A percentile compares a stretch with the other conserved stretches of the same genome.
These are phyloP conservation scores for Filosporella fistucella DNA, from an alignment of 495 filamentous ascomycete species.

Conservation along the genomic window DNA sequence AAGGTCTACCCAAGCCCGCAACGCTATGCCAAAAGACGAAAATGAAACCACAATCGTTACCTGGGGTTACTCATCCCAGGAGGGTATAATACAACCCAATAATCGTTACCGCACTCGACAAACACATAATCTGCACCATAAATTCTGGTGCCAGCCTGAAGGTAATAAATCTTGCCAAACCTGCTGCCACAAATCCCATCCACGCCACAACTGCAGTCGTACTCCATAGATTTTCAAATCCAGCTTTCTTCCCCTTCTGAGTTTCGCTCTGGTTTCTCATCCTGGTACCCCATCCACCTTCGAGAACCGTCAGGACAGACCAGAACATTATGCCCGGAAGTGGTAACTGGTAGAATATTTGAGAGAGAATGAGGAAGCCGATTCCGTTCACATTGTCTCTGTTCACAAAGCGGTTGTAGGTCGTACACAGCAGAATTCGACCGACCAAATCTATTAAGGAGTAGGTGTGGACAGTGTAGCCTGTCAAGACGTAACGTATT, in stretches of 20 bases:
- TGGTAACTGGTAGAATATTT: constrained; percentile 30
- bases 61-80: no score
- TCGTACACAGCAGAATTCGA: constrained; percentile 25
- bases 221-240: constrained; percentile 5
- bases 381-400: constrained; percentile 23
- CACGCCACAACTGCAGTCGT: constrained; percentile 8
- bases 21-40: no score
- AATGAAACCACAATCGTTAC: no score
- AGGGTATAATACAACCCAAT: background rate
- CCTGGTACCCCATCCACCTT: constrained; percentile 31
- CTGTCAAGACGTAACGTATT: constrained; percentile 28
- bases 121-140: constrained; percentile 7
- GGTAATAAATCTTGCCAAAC: background rate
- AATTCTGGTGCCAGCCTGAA: constrained; percentile 1
- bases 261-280: constrained; percentile 23
- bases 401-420: constrained; percentile 28
- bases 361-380: constrained; percentile 23
- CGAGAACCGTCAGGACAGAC: constrained; percentile 28
- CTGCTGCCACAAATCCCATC: constrained; percentile 10
- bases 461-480: constrained; percentile 26
- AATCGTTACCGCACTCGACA: background rate
- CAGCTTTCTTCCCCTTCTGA: constrained; percentile 5
- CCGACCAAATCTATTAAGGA: constrained; percentile 25
- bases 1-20: no score
- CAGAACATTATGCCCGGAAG: constrained; percentile 30